These are phyloP conservation scores for Penicillium simplicissimum DNA, from an alignment of 495 filamentous ascomycete genomes.

Conservation along the genomic window DNA sequence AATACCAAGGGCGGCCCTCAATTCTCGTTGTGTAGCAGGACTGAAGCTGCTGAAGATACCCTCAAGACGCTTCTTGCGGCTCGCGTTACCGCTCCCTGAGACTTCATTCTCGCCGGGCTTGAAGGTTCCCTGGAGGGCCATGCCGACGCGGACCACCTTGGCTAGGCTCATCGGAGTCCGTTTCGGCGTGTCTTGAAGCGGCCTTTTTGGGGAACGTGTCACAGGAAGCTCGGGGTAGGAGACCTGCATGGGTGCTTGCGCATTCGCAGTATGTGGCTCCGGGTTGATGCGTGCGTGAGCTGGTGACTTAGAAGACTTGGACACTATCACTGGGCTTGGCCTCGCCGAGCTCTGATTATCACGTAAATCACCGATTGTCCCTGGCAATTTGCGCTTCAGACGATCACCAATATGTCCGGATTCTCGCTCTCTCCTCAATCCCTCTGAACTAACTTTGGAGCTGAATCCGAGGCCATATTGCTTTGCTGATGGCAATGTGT, in stretches of 20 bases:
- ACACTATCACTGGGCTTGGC: constrained; percentile 15
- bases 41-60: constrained; percentile 49
- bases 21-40: constrained; percentile 29
- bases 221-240: constrained; percentile 23
- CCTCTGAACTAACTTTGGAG: constrained; percentile 20
- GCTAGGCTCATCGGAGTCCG: constrained; percentile 36
- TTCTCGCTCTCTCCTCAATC: constrained; percentile 30
- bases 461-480: constrained; percentile 36
- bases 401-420: constrained; percentile 30
- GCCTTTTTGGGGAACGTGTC: not conserved
- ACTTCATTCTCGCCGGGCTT: constrained; percentile 22
- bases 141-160: constrained; percentile 46
- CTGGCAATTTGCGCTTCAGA: constrained; percentile 34
- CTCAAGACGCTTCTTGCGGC: constrained; percentile 36
- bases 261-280: not conserved
- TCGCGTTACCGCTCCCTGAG: constrained; percentile 8
- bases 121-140: constrained; percentile 50
- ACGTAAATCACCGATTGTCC: constrained; percentile 23
- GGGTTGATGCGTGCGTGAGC: not conserved
- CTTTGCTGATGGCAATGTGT: constrained; percentile 51
- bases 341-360: constrained; percentile 19
- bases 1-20: constrained; percentile 44
- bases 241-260: constrained; percentile 5
- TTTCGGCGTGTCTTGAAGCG: not conserved
- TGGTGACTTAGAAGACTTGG: not conserved